Evolutionary conservation across 2,329 filamentous ascomycete genomes (phyloP), one percentile per base, ranked within the genome.

Genomic region (Trematosphaeria pertusa): DNA sequence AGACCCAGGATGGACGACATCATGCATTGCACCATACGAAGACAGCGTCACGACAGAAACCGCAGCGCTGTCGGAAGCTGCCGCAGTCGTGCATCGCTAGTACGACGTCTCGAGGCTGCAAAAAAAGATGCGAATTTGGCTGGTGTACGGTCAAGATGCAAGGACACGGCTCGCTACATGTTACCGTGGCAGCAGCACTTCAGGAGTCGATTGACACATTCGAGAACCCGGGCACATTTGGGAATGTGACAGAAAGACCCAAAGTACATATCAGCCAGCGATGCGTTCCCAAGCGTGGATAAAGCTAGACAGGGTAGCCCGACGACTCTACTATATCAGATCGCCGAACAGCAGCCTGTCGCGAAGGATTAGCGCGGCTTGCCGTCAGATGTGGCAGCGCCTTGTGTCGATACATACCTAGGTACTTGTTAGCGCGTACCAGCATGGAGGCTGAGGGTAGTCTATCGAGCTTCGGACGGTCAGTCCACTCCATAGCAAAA

Each of bases 401-500:
- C 81, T 80, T 78, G 78, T 84, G 79, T 84, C 81, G 81, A 84
- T 82, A 84, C 81, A 75, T 82, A 66, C 65, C 68, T 71, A 71
- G 65, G 68, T 71, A 83, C 79, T 84, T 84, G 77, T 83, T 85
- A 86, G 81, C 82, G 78, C 82, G 79, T 78, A 78, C 69, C 70
- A 75, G 65, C 73, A 67, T 62, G 65, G 65, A 65, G 67, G 65
- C 78, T 77, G 73, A 77, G 76, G 74, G 71, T 79, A 73, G 70
- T 62, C 66, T 62, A 58, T 67, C 62, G 64, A 70, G 65, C 52
- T 57, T 48, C 48, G 56, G 59, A 59, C 58, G 46, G 38, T 74
- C 74, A 75, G 81, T 81, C 73, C 82, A 83, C 81, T 85, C 82
- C 85, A 85, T 89, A 88, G 87, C 86, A 87, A 83, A 86, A 76